Evolutionary conservation across 352 stramenopile genomes (phyloP).

Genomic region (Globisporangium apiculatum): DNA sequence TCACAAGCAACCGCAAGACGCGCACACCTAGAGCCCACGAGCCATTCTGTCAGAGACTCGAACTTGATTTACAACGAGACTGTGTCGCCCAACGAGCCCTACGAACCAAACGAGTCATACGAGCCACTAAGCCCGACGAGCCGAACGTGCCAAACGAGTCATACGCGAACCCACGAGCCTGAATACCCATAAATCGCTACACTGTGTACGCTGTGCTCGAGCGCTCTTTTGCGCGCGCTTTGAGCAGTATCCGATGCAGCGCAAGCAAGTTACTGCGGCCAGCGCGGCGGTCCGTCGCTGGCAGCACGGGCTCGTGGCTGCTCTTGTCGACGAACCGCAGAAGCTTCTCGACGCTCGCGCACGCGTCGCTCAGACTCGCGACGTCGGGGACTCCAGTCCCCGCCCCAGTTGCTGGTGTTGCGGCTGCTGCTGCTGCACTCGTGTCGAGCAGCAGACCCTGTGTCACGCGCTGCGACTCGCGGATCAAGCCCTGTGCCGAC

Average conservation of each 20-base stretch:
- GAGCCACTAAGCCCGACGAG: too few relatives aligned
- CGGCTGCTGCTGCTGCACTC: background rate
- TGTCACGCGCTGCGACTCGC: conserved; percentile 26
- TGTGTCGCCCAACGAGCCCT: too few relatives aligned
- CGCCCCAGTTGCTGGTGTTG: background rate
- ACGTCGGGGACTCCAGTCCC: conserved; percentile 9
- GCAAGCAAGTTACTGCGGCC: conserved; percentile 37
- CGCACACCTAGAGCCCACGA: too few relatives aligned
- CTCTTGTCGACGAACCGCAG: conserved; percentile 35
- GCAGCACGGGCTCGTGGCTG: conserved; percentile 14
- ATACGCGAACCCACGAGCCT: too few relatives aligned
- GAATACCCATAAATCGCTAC: background rate
- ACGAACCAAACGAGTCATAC: too few relatives aligned
- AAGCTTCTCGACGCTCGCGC: conserved; percentile 27
- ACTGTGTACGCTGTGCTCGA: conserved; percentile 17
- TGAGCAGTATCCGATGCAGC: conserved; percentile 44
- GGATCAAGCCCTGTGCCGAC: conserved; percentile 41
- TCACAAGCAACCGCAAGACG: too few relatives aligned
- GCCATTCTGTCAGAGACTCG: too few relatives aligned
- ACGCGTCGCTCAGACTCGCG: conserved; percentile 28
- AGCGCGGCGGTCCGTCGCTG: conserved; percentile 29
- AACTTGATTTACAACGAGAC: too few relatives aligned
- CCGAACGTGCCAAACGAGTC: too few relatives aligned
- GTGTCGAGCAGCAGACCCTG: conserved; percentile 16
- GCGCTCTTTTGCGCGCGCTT: conserved; percentile 35